Evolutionary conservation across 2,329 filamentous ascomycete species (phyloP), one percentile per base, ranked within the genome.

Genomic region (Diaporthe nobilis): DNA sequence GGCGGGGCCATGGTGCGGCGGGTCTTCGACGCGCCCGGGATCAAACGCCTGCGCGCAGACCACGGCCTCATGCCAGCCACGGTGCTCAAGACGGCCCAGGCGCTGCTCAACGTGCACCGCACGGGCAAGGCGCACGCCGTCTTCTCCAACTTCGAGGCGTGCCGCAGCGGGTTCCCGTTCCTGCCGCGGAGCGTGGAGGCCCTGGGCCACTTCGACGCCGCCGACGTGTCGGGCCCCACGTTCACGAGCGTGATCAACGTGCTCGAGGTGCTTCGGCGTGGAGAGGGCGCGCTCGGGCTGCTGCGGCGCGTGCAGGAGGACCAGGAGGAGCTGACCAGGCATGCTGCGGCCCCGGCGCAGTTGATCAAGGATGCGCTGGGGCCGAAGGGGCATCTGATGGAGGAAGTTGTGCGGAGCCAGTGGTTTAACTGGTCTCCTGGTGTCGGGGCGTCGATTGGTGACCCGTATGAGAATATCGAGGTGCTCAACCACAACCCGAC

Each of bases 351-450:
- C 1, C 58, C 58, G 37, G 58, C 58, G n/a, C 37, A 61, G 37
- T 28, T 61, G 58, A 61, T 61, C 37, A 44, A 9, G 37, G 58
- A 61, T 10, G 34, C 37, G 13, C n/a, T 61, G 37, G 58, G 58
- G n/a, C n/a, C 60, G 3, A 20, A 44, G 13, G n/a, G 39, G 7
- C 37, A 63, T 2, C n/a, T 63, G 37, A 63, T 63, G 39, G 60
- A 63, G 39, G n/a, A 63, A 7, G 5, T 25, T 42, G 60, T 44
- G 39, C 60, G 60, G n/a, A 44, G 37, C 60, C 60, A 63, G 25
- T 63, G 60, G 60, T 63, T 63, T 3, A 44, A 63, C n/a, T 63
- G 60, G 60, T 63, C 60, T 6, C 60, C 60, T 63, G 60, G 60
- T 44, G 60, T 63, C 15, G 60, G 60, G n/a, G 60, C 39, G 13